These are phyloP conservation scores for Kwoniella pini DNA, from an alignment of 768 basidiomycete genomes.

Conservation along the genomic window DNA sequence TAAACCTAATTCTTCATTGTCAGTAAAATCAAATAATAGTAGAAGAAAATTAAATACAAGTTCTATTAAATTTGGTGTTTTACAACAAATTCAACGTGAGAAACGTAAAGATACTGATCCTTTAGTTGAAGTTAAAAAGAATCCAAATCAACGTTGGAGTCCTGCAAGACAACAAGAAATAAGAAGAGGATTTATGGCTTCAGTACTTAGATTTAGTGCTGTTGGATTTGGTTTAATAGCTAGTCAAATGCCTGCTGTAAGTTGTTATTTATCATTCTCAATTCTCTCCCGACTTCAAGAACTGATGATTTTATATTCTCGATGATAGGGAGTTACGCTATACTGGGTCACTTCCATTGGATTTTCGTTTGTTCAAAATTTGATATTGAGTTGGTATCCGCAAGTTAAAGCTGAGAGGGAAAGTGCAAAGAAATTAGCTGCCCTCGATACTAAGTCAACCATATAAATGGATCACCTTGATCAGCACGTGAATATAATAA, in stretches of 20 bases:
- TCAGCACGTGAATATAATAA: no score
- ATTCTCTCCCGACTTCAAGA: no score
- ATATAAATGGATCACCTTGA: no score
- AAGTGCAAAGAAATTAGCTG: neutral
- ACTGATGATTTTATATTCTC: neutral
- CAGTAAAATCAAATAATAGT: no score
- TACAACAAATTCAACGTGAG: no score
- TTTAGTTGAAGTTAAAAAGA: neutral
- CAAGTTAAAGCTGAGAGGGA: constrained; percentile 14
- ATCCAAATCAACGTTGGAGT: neutral
- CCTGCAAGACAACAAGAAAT: constrained; percentile 26
- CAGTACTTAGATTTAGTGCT: constrained; percentile 47
- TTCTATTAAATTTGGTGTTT: no score
- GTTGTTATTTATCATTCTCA: constrained; percentile 16
- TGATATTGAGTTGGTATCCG: constrained; percentile 29
- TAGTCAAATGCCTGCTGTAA: constrained; percentile 52
- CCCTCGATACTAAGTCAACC: neutral
- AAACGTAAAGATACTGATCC: no score
- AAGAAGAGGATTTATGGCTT: constrained; percentile 30
- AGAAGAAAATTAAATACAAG: no score
- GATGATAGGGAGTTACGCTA: constrained; percentile 49
- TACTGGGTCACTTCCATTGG: constrained; percentile 55
- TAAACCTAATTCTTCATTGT: no score
- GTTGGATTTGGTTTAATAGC: constrained; percentile 53
- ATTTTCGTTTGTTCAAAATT: constrained; percentile 53